These are phyloP conservation scores for Favolaschia claudopus DNA, from an alignment of 768 basidiomycete genomes.

Conservation along the genomic window DNA sequence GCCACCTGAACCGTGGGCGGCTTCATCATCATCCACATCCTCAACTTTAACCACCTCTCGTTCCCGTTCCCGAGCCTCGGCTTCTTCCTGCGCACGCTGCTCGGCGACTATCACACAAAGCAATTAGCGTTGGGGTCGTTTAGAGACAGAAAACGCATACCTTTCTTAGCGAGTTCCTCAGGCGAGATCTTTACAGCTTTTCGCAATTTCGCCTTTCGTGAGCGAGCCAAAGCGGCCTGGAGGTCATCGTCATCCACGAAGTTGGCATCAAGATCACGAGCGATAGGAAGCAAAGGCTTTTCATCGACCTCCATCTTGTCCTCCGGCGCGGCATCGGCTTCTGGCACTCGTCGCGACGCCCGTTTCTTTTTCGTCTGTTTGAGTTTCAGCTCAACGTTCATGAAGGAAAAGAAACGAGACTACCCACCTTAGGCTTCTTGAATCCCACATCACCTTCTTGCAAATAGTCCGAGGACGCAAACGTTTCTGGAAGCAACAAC, in stretches of 20 bases:
- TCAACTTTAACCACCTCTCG: slow-evolving; percentile 56
- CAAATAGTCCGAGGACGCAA: slow-evolving; percentile 86
- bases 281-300: slow-evolving; percentile 70
- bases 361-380: slow-evolving; percentile 92
- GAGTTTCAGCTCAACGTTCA: slow-evolving; percentile 15
- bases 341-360: slow-evolving; percentile 69
- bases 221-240: slow-evolving; percentile 88
- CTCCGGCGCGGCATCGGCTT: slow-evolving; percentile 55
- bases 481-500: slow-evolving; percentile 70
- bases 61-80: slow-evolving; percentile 43
- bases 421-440: slow-evolving; percentile 87
- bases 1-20: slow-evolving; percentile 57
- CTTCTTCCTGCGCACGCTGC: slow-evolving; percentile 63
- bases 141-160: slow-evolving; percentile 51
- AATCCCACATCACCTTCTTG: slow-evolving; percentile 93
- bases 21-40: slow-evolving; percentile 49
- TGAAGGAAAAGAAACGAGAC: not conserved
- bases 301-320: slow-evolving; percentile 84
- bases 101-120: slow-evolving; percentile 65
- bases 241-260: slow-evolving; percentile 99
- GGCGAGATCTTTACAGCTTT: slow-evolving; percentile 80
- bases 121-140: slow-evolving; percentile 1
- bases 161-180: slow-evolving; percentile 81
- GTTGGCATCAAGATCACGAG: slow-evolving; percentile 81
- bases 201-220: slow-evolving; percentile 81